Evolutionary conservation across 768 basidiomycete species (phyloP).

Genomic region (Boletus bicolor): DNA sequence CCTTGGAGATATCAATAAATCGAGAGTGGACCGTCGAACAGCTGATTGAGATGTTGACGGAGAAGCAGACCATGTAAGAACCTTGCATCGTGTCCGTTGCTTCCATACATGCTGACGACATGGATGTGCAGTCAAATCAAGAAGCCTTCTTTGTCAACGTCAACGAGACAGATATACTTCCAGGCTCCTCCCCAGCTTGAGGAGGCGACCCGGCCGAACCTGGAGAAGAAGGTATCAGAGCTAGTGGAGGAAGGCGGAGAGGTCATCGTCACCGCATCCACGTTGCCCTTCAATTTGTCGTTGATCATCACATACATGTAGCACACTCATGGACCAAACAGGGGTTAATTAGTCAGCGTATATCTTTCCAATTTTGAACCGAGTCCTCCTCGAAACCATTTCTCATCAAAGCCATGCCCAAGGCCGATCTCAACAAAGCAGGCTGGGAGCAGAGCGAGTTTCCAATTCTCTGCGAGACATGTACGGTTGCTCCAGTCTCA

Average conservation of each 20-base stretch:
- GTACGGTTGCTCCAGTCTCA: conserved; percentile 41
- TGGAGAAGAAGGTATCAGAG: conserved; percentile 82
- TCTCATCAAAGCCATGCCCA: conserved; percentile 50
- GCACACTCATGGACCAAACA: not conserved
- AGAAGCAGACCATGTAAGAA: conserved; percentile 85
- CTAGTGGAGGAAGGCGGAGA: conserved; percentile 75
- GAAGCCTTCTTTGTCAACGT: conserved; percentile 85
- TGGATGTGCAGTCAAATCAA: conserved; percentile 78
- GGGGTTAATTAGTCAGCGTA: conserved; percentile 29
- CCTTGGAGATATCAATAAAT: conserved; percentile 68
- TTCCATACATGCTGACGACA: not conserved
- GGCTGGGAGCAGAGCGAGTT: conserved; percentile 94
- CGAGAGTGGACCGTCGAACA: conserved; percentile 78
- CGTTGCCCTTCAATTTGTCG: conserved; percentile 82
- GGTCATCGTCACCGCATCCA: conserved; percentile 83
- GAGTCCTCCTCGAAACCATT: not conserved
- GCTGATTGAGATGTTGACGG: conserved; percentile 82
- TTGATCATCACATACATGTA: conserved; percentile 58
- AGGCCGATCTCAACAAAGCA: conserved; percentile 93
- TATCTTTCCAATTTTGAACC: conserved; percentile 4
- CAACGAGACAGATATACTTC: conserved; percentile 79
- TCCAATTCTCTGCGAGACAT: conserved; percentile 91
- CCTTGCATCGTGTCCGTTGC: conserved; percentile 11
- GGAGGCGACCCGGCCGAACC: conserved; percentile 83
- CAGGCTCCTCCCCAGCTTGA: conserved; percentile 93